These are phyloP conservation scores for Celoporthe dispersa DNA, from an alignment of 2,329 filamentous ascomycete species.

Conservation along the genomic window DNA sequence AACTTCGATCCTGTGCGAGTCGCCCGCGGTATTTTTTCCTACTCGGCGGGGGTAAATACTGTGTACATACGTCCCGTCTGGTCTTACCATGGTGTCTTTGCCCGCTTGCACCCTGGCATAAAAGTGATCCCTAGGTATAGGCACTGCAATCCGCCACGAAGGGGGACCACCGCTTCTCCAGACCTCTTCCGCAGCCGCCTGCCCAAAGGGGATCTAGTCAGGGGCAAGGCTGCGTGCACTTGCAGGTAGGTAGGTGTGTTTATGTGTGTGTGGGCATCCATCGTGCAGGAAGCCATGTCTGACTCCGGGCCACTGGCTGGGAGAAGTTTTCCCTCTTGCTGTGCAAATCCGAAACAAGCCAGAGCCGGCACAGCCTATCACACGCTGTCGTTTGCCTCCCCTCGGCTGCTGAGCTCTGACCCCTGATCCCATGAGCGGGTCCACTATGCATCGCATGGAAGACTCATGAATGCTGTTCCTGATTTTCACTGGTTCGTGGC, in stretches of 20 bases:
- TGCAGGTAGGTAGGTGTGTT: slow-evolving; percentile 14
- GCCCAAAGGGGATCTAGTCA: slow-evolving; percentile 30
- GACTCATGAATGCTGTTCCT: slow-evolving; percentile 41
- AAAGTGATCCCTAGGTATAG: not conserved
- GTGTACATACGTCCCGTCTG: not conserved
- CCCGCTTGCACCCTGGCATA: not conserved
- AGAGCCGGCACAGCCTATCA: slow-evolving; percentile 39
- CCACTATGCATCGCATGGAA: slow-evolving; percentile 46
- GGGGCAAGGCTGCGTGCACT: slow-evolving; percentile 29
- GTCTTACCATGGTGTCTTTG: not conserved
- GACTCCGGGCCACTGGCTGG: slow-evolving; percentile 25
- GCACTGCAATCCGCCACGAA: not conserved
- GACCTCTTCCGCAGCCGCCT: slow-evolving; percentile 15
- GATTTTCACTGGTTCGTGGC: slow-evolving; percentile 41
- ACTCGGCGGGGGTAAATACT: not conserved
- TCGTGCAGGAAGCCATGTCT: slow-evolving; percentile 20
- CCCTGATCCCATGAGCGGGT: slow-evolving; percentile 38
- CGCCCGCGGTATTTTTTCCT: not conserved
- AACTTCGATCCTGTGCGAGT: slow-evolving; percentile 2
- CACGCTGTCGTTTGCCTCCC: slow-evolving; percentile 24
- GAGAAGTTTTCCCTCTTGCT: slow-evolving; percentile 33
- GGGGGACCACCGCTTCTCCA: not conserved
- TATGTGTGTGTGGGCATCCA: slow-evolving; percentile 18
- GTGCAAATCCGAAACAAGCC: slow-evolving; percentile 42
- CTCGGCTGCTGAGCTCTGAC: slow-evolving; percentile 31